A percentile compares a stretch with the other conserved stretches of the same genome.
Evolutionary conservation across 306 rosid species (phyloP).

Genomic region (Dryas drummondii): DNA sequence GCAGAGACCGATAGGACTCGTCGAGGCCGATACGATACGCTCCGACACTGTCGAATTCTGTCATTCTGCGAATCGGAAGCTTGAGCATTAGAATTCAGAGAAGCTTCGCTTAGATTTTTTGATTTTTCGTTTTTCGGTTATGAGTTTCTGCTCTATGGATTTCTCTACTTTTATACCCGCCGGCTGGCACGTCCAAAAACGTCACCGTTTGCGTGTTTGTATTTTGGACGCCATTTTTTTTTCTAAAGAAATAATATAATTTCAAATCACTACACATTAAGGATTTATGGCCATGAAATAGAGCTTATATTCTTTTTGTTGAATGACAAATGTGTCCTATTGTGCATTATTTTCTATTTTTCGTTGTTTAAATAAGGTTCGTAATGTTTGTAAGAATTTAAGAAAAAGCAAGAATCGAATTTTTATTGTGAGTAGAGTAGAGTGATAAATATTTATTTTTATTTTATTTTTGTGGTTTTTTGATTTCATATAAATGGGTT

Average conservation of each 20-base stretch:
- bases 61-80: constrained; percentile 18
- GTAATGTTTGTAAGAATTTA: neutral
- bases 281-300: neutral
- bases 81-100: neutral
- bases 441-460: neutral
- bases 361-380: neutral
- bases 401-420: neutral
- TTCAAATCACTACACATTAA: neutral
- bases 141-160: neutral
- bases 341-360: neutral
- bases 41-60: constrained; percentile 28
- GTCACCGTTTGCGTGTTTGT: neutral
- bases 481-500: neutral
- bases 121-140: neutral
- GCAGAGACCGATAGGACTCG: constrained; percentile 74
- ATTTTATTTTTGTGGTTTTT: too few species aligned
- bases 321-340: neutral
- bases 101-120: neutral
- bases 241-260: neutral
- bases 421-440: neutral
- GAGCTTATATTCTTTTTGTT: neutral
- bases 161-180: constrained; percentile 14
- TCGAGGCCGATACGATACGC: constrained; percentile 42
- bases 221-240: neutral
- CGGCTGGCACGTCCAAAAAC: constrained; percentile 2